Evolutionary conservation across 2,329 filamentous ascomycete species (phyloP), one percentile per base, ranked within the genome.

Genomic region (Onygenales sp.): DNA sequence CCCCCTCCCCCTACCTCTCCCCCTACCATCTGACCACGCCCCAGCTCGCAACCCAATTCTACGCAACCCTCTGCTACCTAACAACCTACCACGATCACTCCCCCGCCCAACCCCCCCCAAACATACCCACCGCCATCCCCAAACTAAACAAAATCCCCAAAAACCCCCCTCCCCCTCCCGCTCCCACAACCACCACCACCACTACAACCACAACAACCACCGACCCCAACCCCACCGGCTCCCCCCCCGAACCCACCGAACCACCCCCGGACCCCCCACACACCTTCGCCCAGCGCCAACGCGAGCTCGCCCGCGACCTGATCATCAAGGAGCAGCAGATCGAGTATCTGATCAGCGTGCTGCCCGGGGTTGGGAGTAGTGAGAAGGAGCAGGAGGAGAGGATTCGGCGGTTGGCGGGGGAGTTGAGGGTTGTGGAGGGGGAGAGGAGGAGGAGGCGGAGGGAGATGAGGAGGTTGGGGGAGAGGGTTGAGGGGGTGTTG

Each of bases 261-360:
- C 68, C 69, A 1, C 63, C 62, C 5, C 73, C 74, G 1, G 72
- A 75, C 55, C 64, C 70, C 0, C 69, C 72, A 7, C 59, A 63
- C 39, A 67, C 66, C 11, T 77, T 77, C 55, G 67, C 69, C 0
- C 65, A 64, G 21, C 69, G 73, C 5, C 74, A 76, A 63, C 64
- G 68, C 9, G 75, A 77, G 56, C 60, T 77, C 5, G 74, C 73
- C n/a, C 67, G 73, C 2, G 75, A 77, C 56, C 62, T 77, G 2
- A 70, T 77, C 42, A 68, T 74, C 54, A 77, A 77, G 60, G 72
- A 75, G 52, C 72, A 75, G 63, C 74, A 77, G 66, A 77, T 77
- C 52, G 75, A 77, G 62, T 70, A 73, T 50, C 57, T 77, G 50
- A 72, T 77, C 43, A 69, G 69, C 5, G 67, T 71, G 32, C 55